Conservation (phyloP, 129 eudicot genomes). For the Glebionis coronaria region DNA sequence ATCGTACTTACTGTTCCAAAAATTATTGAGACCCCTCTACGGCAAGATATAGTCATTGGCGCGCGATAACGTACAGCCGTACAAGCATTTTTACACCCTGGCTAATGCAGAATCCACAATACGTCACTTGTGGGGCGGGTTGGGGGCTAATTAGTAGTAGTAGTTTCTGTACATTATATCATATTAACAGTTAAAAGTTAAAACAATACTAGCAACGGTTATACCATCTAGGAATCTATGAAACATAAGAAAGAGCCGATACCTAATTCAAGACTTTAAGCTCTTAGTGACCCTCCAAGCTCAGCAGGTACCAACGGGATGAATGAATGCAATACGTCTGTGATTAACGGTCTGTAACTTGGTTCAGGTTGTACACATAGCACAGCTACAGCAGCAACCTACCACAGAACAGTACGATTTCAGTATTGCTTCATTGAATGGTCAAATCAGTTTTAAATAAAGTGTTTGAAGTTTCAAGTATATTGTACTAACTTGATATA, state of each 20-base stretch:
- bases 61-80: conserved; percentile 19
- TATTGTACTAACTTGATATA: conserved; percentile 63
- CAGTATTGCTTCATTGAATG: not conserved
- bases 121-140: not conserved
- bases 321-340: conserved; percentile 85
- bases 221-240: not conserved
- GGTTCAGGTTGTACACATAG: conserved; percentile 96
- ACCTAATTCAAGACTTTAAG: conserved; percentile 19
- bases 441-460: not conserved
- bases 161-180: not conserved
- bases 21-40: conserved; percentile 21
- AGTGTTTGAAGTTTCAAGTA: not conserved
- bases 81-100: conserved; percentile 18
- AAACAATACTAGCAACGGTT: not conserved
- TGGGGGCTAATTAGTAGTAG: too few relatives aligned
- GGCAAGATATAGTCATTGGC: too few relatives aligned
- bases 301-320: conserved; percentile 87
- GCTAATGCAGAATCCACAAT: not conserved
- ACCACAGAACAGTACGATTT: not conserved
- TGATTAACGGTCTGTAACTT: conserved; percentile 91
- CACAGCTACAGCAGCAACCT: conserved; percentile 99
- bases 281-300: conserved; percentile 82
- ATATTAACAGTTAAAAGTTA: not conserved
- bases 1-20: conserved; percentile 29
- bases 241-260: conserved; percentile 2